Evolutionary conservation across 2,329 filamentous ascomycete species (phyloP).

Genomic region (Hirsutella rhossiliensis): DNA sequence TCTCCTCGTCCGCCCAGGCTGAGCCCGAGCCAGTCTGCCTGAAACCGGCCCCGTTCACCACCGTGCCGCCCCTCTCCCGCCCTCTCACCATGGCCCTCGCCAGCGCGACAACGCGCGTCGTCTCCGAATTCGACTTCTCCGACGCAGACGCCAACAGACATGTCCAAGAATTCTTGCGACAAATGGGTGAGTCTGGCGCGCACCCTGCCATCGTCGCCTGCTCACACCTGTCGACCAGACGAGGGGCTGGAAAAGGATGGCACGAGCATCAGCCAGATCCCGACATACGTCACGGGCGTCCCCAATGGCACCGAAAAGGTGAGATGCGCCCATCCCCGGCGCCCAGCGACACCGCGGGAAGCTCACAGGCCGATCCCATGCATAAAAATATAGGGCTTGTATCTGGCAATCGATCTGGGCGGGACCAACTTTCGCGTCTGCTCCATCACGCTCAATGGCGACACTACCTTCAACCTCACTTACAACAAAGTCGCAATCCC

Average conservation of each 20-base stretch:
- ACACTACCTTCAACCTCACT: constrained; percentile 87
- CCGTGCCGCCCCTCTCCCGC: constrained; percentile 38
- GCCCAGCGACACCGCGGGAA: not conserved
- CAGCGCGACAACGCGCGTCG: constrained; percentile 67
- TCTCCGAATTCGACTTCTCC: constrained; percentile 74
- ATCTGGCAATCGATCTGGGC: constrained; percentile 93
- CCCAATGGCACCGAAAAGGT: constrained; percentile 98
- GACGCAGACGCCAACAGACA: constrained; percentile 66
- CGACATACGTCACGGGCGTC: constrained; percentile 89
- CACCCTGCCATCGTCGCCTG: not conserved
- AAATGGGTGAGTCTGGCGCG: constrained; percentile 51
- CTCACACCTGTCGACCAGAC: constrained; percentile 31
- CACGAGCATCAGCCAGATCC: constrained; percentile 85
- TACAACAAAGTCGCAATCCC: constrained; percentile 91
- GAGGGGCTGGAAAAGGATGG: constrained; percentile 71
- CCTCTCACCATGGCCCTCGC: constrained; percentile 48
- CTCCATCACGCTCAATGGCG: constrained; percentile 84
- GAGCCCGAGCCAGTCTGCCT: constrained; percentile 38
- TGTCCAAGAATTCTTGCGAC: constrained; percentile 72
- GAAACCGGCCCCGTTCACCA: constrained; percentile 41
- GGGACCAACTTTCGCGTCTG: constrained; percentile 98
- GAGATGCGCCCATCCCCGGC: constrained; percentile 7
- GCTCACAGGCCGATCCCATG: not conserved
- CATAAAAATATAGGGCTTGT: constrained; percentile 57
- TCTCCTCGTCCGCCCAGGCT: constrained; percentile 17